Evolutionary conservation across 2,329 filamentous ascomycete species (phyloP).

Genomic region (Chalara sp.): DNA sequence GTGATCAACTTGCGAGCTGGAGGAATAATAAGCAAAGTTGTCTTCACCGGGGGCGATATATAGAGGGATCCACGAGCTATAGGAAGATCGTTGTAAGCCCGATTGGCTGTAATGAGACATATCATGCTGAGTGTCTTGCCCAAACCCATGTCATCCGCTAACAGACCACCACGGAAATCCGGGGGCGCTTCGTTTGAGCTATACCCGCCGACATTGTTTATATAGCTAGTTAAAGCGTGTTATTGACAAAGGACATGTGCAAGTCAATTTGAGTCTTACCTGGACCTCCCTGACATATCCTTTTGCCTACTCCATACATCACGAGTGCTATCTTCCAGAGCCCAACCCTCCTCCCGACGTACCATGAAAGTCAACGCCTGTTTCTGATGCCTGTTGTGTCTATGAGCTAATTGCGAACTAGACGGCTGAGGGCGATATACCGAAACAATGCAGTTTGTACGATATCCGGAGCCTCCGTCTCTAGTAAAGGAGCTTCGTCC

Average conservation of each 20-base stretch:
- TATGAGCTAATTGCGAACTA: neutral
- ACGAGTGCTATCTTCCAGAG: neutral
- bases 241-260: neutral
- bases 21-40: slow-evolving; percentile 13
- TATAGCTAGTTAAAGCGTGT: slow-evolving; percentile 6
- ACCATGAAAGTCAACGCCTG: slow-evolving; percentile 17
- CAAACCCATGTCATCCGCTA: slow-evolving; percentile 97
- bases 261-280: neutral
- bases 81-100: neutral
- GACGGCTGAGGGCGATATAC: neutral
- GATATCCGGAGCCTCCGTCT: slow-evolving; percentile 7
- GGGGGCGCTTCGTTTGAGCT: slow-evolving; percentile 5
- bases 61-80: neutral
- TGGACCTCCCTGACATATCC: neutral
- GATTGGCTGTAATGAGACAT: slow-evolving; percentile 10
- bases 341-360: slow-evolving; percentile 11
- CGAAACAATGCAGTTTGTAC: slow-evolving; percentile 7
- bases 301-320: slow-evolving; percentile 9
- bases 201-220: slow-evolving; percentile 8
- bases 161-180: slow-evolving; percentile 51
- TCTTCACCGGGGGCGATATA: neutral
- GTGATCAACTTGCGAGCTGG: slow-evolving; percentile 6
- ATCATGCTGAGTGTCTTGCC: slow-evolving; percentile 68
- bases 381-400: slow-evolving; percentile 13
- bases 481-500: slow-evolving; percentile 3